phyloP scores from a whole-genome alignment of 2,329 filamentous ascomycete genomes.

The Verticillium nubilum region DNA sequence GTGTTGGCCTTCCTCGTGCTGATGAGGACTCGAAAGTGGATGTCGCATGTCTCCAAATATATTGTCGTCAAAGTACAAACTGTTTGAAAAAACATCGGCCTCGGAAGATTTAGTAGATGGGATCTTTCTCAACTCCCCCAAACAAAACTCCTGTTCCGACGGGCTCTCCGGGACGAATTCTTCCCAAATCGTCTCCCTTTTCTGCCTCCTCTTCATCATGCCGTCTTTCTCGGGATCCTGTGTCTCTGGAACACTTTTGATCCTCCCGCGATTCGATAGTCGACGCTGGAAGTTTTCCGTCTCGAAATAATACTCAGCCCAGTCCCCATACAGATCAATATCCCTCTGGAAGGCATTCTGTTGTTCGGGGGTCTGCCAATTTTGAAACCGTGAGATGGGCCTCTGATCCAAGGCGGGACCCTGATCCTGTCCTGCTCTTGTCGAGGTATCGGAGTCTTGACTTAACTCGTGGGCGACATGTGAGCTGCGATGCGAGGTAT shows the following conservation, averaged over 20 bases:
- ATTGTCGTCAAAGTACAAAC: not conserved
- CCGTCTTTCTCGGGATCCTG: not conserved
- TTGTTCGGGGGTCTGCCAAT: not conserved
- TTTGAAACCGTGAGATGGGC: not conserved
- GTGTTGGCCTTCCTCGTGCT: too few relatives aligned
- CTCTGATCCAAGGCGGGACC: not conserved
- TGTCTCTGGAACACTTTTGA: not conserved
- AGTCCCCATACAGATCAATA: constrained; percentile 11
- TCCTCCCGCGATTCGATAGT: not conserved
- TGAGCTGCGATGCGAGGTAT: not conserved
- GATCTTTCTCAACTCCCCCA: not conserved
- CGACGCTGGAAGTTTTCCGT: constrained; percentile 6
- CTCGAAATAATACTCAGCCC: constrained; percentile 15
- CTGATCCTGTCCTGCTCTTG: not conserved
- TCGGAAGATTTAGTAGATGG: not conserved
- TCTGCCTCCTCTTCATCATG: not conserved
- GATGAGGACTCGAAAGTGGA: too few relatives aligned
- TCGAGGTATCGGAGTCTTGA: not conserved
- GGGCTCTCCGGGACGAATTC: not conserved
- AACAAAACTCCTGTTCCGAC: not conserved
- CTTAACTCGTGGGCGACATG: not conserved
- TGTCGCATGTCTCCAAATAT: too few relatives aligned
- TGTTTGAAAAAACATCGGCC: not conserved
- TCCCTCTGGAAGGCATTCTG: not conserved
- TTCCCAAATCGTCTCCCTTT: not conserved